A percentile compares a stretch with the other conserved stretches of the same genome.
Evolutionary conservation across 352 stramenopile species (phyloP).

Genomic region (Phytophthora ramorum): DNA sequence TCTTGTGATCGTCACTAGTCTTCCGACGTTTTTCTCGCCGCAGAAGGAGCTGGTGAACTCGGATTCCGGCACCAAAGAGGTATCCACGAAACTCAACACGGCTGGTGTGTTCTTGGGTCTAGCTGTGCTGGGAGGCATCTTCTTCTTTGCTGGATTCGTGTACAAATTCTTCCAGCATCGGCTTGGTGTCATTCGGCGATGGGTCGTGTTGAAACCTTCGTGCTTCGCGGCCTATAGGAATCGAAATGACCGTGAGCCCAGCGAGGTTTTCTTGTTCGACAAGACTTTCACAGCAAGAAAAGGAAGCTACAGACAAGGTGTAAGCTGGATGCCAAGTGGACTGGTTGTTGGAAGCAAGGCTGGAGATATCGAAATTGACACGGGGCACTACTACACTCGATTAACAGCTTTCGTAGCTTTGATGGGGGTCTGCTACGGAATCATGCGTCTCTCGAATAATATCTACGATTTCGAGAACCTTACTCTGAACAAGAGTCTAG

Average conservation of each 20-base stretch:
- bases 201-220: constrained; percentile 88
- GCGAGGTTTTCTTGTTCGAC: constrained; percentile 89
- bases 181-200: constrained; percentile 84
- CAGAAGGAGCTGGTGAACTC: constrained; percentile 65
- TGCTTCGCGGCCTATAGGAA: constrained; percentile 86
- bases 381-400: constrained; percentile 87
- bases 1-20: constrained; percentile 74
- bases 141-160: constrained; percentile 80
- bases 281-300: constrained; percentile 81
- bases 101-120: constrained; percentile 66
- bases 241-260: constrained; percentile 78
- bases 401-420: constrained; percentile 72
- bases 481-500: constrained; percentile 33
- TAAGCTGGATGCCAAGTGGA: constrained; percentile 90
- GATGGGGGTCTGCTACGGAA: constrained; percentile 67
- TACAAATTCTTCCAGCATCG: constrained; percentile 92
- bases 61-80: constrained; percentile 39
- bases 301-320: constrained; percentile 82
- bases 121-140: constrained; percentile 52
- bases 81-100: constrained; percentile 59
- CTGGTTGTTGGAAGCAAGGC: constrained; percentile 82
- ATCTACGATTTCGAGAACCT: constrained; percentile 73
- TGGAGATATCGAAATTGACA: constrained; percentile 88
- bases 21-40: constrained; percentile 71
- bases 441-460: constrained; percentile 63